Evolutionary conservation across 495 filamentous ascomycete genomes (phyloP), one percentile per base, ranked within the genome.

Genomic region (Podospora comata): DNA sequence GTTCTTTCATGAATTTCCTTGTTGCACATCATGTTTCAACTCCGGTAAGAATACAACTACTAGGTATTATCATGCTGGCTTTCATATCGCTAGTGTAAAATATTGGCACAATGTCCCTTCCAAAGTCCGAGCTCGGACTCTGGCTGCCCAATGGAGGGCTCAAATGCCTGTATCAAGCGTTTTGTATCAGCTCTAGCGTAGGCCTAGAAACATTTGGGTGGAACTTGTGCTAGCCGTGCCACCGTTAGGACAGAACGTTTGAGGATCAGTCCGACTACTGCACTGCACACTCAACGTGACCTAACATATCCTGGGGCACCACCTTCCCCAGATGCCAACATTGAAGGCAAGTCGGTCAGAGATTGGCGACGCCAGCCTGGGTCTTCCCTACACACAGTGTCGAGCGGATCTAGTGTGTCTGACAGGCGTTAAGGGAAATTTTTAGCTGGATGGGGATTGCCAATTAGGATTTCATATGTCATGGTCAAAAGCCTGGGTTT

Each of bases 381-480:
- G 13, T 16, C 15, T 48, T 48, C 39, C 39, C 13, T 5, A 48
- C 39, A 16, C 7, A 48, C 5, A 48, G 15, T 11, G 15, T 11
- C 1, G 39, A 16, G 39, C 39, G 13, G 39, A 48, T 48, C 15
- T 3, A 48, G 15, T 16, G 39, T 11, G 39, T 48, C 39, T 48
- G 39, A 48, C 39, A 48, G 7, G 68, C 67, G 16, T 80, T 80
- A 34, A 75, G 75, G 76, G 75, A 78, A 66, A 75, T 76, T 60
- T 80, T 79, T 34, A 71, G 73, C 11, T 77, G 77, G 5, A 67
- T 80, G 55, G 78, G 77, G 20, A 68, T 80, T 15, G 73, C 77
- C 6, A 80, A 78, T 66, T 79, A 13, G 60, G 54, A 11, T 55
- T 3, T 65, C 1, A 23, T 23, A 23, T 23, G 23, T 23, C 23